Evolutionary conservation across 768 basidiomycete genomes (phyloP), one percentile per base, ranked within the genome.

Genomic region (Termitomyces heimii): DNA sequence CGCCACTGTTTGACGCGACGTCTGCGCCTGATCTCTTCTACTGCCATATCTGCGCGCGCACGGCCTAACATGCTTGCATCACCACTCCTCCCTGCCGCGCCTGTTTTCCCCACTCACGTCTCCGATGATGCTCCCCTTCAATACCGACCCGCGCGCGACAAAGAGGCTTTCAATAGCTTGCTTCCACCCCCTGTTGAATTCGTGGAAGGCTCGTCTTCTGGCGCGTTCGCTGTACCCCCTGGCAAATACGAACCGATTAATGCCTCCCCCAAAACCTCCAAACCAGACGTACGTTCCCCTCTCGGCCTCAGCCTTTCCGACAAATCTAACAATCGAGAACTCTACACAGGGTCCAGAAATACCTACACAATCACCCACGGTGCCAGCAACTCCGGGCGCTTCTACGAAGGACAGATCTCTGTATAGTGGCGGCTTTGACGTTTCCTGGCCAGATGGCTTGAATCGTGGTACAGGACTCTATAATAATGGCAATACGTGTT

Each of bases 401-500:
- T 60, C 62, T 26, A 42, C 66, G 54, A 71, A 77, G 71, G 60
- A 60, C 48, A 65, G 71, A 43, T 74, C 79, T 50, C 70, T 88
- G 20, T 79, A 82, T 63, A 70, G 75, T 22, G 75, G 78, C 48
- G 70, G 78, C 35, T 78, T 92, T 50, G 86, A 89, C 62, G 71
- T 77, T 45, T 67, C 83, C 42, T 92, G 88, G 87, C 86, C 88
- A 1, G 53, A 68, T 24, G 70, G 67, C 14, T 77, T 67, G 50
- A 73, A 66, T 53, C 68, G 80, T 51, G 88, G 82, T 40, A 70
- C 67, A 50, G 94, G 94, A 1, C 74, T 98, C 46, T 77, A 82
- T 66, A 98, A 98, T 71, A 86, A 75, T 28, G 93, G 92, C 46
- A 98, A 98, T 67, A 96, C 93, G 2, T 99, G 97, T 72, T 99